These are phyloP conservation scores for Starmerella apicola DNA, from an alignment of 805 yeast species.

Conservation along the genomic window DNA sequence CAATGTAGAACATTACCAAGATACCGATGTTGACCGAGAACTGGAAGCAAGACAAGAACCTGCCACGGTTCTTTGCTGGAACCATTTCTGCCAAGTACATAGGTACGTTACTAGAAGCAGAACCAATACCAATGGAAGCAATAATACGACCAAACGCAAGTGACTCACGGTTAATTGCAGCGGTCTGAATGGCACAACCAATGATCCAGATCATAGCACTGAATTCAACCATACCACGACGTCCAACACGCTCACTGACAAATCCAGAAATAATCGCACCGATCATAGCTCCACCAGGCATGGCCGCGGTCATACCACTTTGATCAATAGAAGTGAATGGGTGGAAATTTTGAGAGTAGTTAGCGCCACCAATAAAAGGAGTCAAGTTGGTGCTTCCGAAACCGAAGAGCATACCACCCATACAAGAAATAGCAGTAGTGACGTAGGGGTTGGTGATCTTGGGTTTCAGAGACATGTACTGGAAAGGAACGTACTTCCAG, in stretches of 20 bases:
- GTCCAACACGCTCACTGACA: conserved; percentile 41
- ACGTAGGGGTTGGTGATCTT: conserved; percentile 37
- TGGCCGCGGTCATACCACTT: conserved; percentile 52
- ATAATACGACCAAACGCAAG: conserved; percentile 41
- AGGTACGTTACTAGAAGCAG: conserved; percentile 56
- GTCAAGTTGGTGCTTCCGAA: conserved; percentile 70
- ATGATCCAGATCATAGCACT: conserved; percentile 35
- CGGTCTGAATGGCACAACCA: conserved; percentile 41
- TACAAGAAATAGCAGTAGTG: conserved; percentile 44
- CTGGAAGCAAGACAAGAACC: conserved; percentile 63
- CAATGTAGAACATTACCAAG: conserved; percentile 54
- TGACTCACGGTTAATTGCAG: conserved; percentile 30
- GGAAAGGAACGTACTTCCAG: conserved; percentile 14
- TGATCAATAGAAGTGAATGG: conserved; percentile 37
- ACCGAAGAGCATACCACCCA: conserved; percentile 66
- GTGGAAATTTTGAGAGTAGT: conserved; percentile 43
- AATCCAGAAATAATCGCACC: conserved; percentile 43
- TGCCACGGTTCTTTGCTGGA: conserved; percentile 46
- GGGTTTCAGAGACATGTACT: conserved; percentile 16
- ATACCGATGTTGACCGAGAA: conserved; percentile 62
- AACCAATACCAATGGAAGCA: conserved; percentile 64
- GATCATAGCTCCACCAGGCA: conserved; percentile 54
- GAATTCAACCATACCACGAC: conserved; percentile 28
- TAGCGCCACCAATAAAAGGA: conserved; percentile 45
- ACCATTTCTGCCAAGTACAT: conserved; percentile 42